These are phyloP conservation scores for Cladosporium velox DNA, from an alignment of 2,329 filamentous ascomycete genomes.

Conservation along the genomic window DNA sequence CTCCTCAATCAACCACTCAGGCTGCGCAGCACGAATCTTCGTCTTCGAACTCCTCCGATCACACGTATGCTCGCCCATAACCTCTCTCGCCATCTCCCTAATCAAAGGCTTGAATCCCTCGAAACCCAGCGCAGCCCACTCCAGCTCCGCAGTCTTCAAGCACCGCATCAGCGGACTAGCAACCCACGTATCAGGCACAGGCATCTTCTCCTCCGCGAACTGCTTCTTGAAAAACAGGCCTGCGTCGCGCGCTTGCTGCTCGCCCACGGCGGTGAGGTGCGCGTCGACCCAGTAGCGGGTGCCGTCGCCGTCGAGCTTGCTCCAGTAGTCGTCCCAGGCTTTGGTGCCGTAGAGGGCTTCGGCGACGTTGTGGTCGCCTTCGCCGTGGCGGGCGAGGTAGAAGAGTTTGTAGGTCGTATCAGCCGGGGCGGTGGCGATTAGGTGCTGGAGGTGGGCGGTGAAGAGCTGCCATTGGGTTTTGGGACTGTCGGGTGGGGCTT, in stretches of 20 bases:
- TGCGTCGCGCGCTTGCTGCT: slow-evolving; percentile 59
- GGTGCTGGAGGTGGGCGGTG: slow-evolving; percentile 55
- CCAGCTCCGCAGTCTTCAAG: slow-evolving; percentile 62
- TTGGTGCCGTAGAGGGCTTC: slow-evolving; percentile 68
- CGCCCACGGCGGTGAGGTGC: slow-evolving; percentile 59
- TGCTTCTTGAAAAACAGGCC: slow-evolving; percentile 61
- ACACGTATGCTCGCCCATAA: slow-evolving; percentile 68
- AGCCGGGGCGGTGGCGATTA: slow-evolving; percentile 50
- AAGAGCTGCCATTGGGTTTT: slow-evolving; percentile 68
- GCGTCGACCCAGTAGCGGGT: slow-evolving; percentile 66
- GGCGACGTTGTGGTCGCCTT: slow-evolving; percentile 65
- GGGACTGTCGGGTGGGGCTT: slow-evolving; percentile 41
- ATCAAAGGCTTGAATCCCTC: slow-evolving; percentile 59
- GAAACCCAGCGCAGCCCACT: slow-evolving; percentile 58
- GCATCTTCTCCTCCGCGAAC: slow-evolving; percentile 56
- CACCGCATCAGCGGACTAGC: slow-evolving; percentile 65
- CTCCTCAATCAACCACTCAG: slow-evolving; percentile 58
- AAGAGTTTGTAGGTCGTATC: slow-evolving; percentile 65
- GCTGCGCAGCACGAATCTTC: slow-evolving; percentile 56
- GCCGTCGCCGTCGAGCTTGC: slow-evolving; percentile 63
- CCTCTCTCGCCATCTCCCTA: slow-evolving; percentile 66
- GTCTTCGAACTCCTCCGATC: slow-evolving; percentile 61
- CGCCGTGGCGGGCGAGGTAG: slow-evolving; percentile 68
- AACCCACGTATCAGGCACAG: slow-evolving; percentile 65
- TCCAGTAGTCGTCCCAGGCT: slow-evolving; percentile 70